A percentile compares a stretch with the other conserved stretches of the same genome.
Evolutionary conservation across 2,329 filamentous ascomycete genomes (phyloP).

Genomic region (Alternaria dauci): DNA sequence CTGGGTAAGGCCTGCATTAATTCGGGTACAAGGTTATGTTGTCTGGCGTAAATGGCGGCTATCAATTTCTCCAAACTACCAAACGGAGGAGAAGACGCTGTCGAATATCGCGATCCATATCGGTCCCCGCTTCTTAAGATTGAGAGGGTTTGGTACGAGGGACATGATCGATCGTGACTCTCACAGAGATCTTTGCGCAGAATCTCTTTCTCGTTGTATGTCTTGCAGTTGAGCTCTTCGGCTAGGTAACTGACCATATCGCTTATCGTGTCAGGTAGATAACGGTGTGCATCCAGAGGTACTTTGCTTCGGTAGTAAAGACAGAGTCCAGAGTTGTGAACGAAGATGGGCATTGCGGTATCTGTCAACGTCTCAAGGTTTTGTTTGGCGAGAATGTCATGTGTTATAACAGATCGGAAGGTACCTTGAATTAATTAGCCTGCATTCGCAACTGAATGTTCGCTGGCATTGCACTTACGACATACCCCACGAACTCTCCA

Average conservation of each 20-base stretch:
- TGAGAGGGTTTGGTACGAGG: no score
- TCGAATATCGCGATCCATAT: no score
- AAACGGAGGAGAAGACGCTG: no score
- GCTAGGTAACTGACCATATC: background rate
- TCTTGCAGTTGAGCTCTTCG: background rate
- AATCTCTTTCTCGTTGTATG: background rate
- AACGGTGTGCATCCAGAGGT: background rate
- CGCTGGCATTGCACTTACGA: background rate
- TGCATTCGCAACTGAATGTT: background rate
- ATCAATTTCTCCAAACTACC: background rate
- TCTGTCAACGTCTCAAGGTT: background rate
- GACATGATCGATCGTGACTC: no score
- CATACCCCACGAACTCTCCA: background rate
- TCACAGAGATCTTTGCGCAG: background rate
- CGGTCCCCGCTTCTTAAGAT: no score
- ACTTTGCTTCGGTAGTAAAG: background rate
- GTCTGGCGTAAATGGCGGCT: background rate
- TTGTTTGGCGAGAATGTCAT: background rate
- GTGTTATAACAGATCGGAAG: background rate
- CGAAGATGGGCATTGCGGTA: background rate
- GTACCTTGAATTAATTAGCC: background rate
- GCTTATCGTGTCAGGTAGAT: background rate
- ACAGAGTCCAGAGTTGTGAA: background rate
- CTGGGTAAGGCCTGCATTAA: background rate
- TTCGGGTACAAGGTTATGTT: background rate